Base-by-base conservation (phyloP, 2,329 filamentous ascomycete species). In the Sarocladium kiliense region DNA sequence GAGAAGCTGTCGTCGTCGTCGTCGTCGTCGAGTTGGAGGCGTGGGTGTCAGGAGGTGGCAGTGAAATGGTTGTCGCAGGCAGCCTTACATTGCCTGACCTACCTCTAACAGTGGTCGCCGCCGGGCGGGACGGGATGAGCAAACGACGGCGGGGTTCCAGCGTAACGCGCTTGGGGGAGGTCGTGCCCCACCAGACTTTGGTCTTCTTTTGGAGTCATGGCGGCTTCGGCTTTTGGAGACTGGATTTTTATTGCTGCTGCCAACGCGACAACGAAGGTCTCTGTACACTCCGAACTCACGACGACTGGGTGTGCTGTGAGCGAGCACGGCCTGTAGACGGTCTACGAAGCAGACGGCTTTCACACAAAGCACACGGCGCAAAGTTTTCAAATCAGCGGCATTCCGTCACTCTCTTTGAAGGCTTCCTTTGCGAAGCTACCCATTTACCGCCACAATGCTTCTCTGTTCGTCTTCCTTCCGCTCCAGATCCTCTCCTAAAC, bases 381-480 rank as follows among this genome's bases (percentile, higher is more conserved):
- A 49, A 30, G 11, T 16, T 26, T 21, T 18, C 14, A 7, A 39
- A 39, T 5, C 5, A n/a, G n/a, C 36, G 36, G 21, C 30, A 19
- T 23, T 25, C 14, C 25, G n/a, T 30, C 9, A 9, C 27, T 30
- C 12, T 49, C 44, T 30, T 10, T 27, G 11, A 9, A 44, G 21
- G 21, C 21, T 25, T 44, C n/a, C 41, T 25, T 21, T 18, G 25
- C 3, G 47, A 36, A 21, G 47, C 47, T 51, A 36, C 47, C 9
- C 6, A 36, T 4, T 27, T 19, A 51, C 26, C 47, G 55, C 58
- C 67, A 72, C 62, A 56, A 88, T 88, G 86, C 71, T 88, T 61
- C 82, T 88, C 70, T 88, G 85, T 88, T 78, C 61, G 61, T 27
- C n/a, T 12, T 50, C 21, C 21, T 47, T 50, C 27, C 53, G 41